These are phyloP conservation scores for Physocladia obscura DNA, from an alignment of 192 early-diverging fungal species.

Conservation along the genomic window DNA sequence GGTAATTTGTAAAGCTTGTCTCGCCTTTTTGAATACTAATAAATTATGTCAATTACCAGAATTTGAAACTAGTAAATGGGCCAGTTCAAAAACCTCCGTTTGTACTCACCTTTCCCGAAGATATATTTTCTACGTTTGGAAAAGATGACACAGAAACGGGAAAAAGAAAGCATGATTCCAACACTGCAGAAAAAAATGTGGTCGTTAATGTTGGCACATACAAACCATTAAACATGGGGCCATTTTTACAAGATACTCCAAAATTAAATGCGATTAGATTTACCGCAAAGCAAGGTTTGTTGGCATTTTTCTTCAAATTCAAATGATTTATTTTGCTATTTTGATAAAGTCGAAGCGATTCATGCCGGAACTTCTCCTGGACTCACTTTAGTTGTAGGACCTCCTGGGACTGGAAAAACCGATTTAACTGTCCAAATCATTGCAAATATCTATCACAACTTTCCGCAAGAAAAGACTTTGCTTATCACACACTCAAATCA, in stretches of 20 bases:
- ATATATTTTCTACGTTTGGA: conserved; percentile 35
- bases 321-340: conserved; percentile 1
- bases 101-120: conserved; percentile 68
- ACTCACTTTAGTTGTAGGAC: conserved; percentile 91
- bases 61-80: no score
- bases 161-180: conserved; percentile 50
- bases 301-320: not conserved
- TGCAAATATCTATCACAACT: conserved; percentile 91
- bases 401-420: conserved; percentile 98
- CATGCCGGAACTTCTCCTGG: conserved; percentile 81
- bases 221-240: conserved; percentile 66
- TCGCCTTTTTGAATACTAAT: no score
- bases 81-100: conserved; percentile 73
- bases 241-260: conserved; percentile 70
- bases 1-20: not conserved
- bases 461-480: conserved; percentile 84
- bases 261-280: conserved; percentile 77
- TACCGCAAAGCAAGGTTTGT: conserved; percentile 75
- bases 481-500: conserved; percentile 96
- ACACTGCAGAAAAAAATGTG: conserved; percentile 34
- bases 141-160: conserved; percentile 25
- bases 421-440: conserved; percentile 97
- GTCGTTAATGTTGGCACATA: conserved; percentile 64
- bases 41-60: no score
- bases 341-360: conserved; percentile 74